Base-by-base conservation (phyloP, 2,329 filamentous ascomycete species). In the Colletotrichum tamarilloi region DNA sequence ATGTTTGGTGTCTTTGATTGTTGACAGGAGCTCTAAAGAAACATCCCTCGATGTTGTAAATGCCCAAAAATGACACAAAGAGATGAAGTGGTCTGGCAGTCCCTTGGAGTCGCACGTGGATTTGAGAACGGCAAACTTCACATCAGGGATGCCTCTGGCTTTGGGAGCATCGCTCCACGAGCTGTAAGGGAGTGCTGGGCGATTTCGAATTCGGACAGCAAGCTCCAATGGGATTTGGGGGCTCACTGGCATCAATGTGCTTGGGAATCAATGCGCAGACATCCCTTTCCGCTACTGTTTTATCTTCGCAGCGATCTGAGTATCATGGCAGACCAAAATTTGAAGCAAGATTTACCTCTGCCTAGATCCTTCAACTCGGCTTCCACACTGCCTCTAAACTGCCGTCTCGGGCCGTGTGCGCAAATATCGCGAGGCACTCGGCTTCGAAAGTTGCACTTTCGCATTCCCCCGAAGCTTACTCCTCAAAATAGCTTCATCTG, bases 401-500 rank as follows among this genome's bases (percentile, higher is more conserved):
- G 30, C 30, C 2, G 1, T 32, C 2, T 11, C 8, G 30, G 30
- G 8, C 30, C 30, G 30, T 8, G 8, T 8, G 30, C 30, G 30
- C 30, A 32, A 32, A 1, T 32, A 32, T 32, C 30, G 8, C 30
- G 30, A 32, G 30, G 30, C 30, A 32, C 2, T 8, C 30, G 30
- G 30, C 30, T 35, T 24, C 19, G 12, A 38, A 60, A 42, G 16
- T 5, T 42, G 11, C 53, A 49, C 24, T 59, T 70, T 22, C 28
- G 4, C 38, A 56, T 35, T 19, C 14, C 11, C 4, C 67, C 58
- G 59, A 53, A 12, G 46, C 69, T 72, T 62, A 73, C 55, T 24
- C 16, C 42, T 67, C 35, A 26, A 64, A 38, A 65, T 56, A 38
- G 12, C 19, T n/a, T 24, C 4, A 26, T 5, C 60, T 26, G 35